phyloP scores from a whole-genome alignment of 108 stramenopile genomes.

The Aurantiochytrium sp. region DNA sequence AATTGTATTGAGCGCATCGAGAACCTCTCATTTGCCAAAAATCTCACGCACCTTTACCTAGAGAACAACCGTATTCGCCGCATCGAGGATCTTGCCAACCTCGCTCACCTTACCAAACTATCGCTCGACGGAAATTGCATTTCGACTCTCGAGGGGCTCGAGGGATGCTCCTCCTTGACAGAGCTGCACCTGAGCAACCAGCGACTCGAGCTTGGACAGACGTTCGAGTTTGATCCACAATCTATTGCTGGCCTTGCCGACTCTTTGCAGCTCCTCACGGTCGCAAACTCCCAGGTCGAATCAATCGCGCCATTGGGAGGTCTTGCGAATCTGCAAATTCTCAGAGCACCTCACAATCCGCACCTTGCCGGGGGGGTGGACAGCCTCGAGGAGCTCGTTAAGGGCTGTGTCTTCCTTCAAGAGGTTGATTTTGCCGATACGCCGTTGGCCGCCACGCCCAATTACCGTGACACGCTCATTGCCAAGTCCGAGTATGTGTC shows the following conservation, averaged over 20 bases:
- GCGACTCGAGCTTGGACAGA: not conserved
- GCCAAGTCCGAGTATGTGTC: not conserved
- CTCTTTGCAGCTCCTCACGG: not conserved
- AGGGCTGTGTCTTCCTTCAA: not conserved
- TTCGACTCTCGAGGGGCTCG: not conserved
- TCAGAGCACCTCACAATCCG: not conserved
- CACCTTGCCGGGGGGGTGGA: not conserved
- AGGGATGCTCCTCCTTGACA: not conserved
- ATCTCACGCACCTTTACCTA: not conserved
- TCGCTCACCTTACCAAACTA: not conserved
- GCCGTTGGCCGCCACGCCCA: not conserved
- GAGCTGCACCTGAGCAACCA: slow-evolving; percentile 9
- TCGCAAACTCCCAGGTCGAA: not conserved
- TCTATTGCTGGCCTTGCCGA: not conserved
- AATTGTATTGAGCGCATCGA: not conserved
- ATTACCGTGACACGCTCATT: not conserved
- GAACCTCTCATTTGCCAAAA: not conserved
- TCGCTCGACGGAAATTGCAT: not conserved
- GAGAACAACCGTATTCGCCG: not conserved
- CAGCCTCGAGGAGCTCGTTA: not conserved
- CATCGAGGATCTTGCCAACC: not conserved
- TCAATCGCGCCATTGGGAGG: not conserved
- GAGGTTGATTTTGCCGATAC: not conserved
- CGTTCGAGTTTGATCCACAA: not conserved
- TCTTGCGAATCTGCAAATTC: not conserved